Conservation (phyloP, 768 basidiomycete genomes). For the Rhizopogon roseolus region DNA sequence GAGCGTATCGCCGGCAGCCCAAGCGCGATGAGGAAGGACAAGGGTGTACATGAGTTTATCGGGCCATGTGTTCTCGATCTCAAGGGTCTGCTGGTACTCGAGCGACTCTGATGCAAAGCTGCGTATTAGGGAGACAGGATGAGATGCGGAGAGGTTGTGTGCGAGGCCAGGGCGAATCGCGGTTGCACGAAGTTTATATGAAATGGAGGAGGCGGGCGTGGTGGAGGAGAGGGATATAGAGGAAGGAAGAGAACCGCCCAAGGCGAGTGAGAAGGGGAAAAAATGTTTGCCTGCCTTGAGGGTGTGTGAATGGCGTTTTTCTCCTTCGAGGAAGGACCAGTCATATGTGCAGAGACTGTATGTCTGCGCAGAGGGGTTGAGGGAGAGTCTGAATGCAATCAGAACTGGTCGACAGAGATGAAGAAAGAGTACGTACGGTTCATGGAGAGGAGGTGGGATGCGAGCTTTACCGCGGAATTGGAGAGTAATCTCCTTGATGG, state of each 20-base stretch:
- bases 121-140: constrained; percentile 64
- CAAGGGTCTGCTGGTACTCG: constrained; percentile 94
- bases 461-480: constrained; percentile 81
- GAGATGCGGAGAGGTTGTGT: constrained; percentile 57
- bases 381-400: constrained; percentile 10
- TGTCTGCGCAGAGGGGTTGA: constrained; percentile 35
- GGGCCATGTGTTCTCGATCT: constrained; percentile 97
- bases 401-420: constrained; percentile 1
- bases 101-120: constrained; percentile 77
- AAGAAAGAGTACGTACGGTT: constrained; percentile 45
- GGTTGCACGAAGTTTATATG: constrained; percentile 87
- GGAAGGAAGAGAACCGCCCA: constrained; percentile 84
- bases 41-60: constrained; percentile 95
- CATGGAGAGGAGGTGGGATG: constrained; percentile 52
- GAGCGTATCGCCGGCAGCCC: constrained; percentile 84
- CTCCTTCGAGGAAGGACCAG: constrained; percentile 90
- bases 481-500: constrained; percentile 80
- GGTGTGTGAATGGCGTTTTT: constrained; percentile 74
- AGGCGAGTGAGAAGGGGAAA: constrained; percentile 87
- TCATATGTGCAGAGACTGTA: constrained; percentile 77
- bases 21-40: constrained; percentile 93
- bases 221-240: constrained; percentile 49
- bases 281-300: constrained; percentile 93
- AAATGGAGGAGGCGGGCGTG: constrained; percentile 58
- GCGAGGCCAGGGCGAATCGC: constrained; percentile 76